These are phyloP conservation scores for Boechera retrofracta DNA, from an alignment of 345 rosid species.

Conservation along the genomic window DNA sequence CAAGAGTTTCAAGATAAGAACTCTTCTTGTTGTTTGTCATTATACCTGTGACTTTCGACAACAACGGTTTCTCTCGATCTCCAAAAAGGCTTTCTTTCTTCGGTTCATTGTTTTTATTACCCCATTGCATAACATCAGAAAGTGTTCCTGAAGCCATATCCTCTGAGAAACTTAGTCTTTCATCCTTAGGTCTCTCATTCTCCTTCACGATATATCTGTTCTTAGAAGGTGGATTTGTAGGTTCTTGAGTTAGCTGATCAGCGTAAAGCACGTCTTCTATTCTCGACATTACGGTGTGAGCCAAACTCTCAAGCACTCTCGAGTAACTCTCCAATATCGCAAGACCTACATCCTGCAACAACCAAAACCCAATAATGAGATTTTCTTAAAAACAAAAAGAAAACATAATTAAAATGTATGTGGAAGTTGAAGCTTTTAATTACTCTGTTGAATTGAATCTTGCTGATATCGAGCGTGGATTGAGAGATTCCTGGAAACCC, in stretches of 20 bases:
- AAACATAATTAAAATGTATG: not conserved
- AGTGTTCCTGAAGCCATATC: conserved; percentile 55
- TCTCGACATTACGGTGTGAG: conserved; percentile 72
- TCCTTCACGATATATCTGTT: conserved; percentile 42
- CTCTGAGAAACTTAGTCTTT: conserved; percentile 34
- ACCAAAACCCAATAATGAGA: not conserved
- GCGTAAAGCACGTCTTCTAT: conserved; percentile 83
- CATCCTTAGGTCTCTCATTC: conserved; percentile 42
- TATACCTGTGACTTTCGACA: conserved; percentile 49
- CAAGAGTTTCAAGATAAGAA: conserved; percentile 68
- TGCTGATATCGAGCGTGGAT: conserved; percentile 82
- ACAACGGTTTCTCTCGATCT: conserved; percentile 49
- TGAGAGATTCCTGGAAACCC: conserved; percentile 81
- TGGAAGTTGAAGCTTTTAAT: not conserved
- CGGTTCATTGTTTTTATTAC: conserved; percentile 49
- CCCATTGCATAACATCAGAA: conserved; percentile 85
- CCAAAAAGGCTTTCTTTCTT: conserved; percentile 53
- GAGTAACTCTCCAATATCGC: conserved; percentile 88
- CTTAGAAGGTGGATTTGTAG: conserved; percentile 48
- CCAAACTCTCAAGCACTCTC: conserved; percentile 83
- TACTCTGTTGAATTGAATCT: conserved; percentile 68
- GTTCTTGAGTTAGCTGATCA: conserved; percentile 62
- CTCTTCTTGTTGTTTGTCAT: conserved; percentile 55
- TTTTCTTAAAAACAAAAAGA: not conserved
- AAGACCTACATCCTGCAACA: conserved; percentile 77